These are phyloP conservation scores for Leptographium flavum DNA, from an alignment of 2,329 filamentous ascomycete genomes.

Conservation along the genomic window DNA sequence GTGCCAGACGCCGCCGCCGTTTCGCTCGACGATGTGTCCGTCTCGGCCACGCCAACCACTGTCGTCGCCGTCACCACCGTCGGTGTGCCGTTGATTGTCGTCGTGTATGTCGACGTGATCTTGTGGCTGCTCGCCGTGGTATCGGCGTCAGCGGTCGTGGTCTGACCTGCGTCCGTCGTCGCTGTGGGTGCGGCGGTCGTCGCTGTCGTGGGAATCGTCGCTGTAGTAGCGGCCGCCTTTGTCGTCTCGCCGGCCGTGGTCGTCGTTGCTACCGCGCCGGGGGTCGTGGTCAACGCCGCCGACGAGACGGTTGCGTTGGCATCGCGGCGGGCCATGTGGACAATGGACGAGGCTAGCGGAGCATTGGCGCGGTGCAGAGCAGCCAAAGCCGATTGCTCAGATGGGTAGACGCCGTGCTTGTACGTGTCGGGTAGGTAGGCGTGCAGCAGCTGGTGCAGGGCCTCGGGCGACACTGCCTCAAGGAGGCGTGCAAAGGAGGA, in stretches of 20 bases:
- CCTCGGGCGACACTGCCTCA: conserved; percentile 13
- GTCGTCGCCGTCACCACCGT: conserved; percentile 34
- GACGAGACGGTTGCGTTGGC: conserved; percentile 11
- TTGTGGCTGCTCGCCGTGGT: not conserved
- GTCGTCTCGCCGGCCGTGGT: not conserved
- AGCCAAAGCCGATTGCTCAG: conserved; percentile 49
- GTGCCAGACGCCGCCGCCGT: conserved; percentile 14
- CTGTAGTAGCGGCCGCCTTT: conserved; percentile 8
- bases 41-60: conserved; percentile 28
- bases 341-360: conserved; percentile 45
- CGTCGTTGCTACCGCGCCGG: not conserved
- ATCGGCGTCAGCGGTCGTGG: not conserved
- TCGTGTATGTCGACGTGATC: conserved; percentile 25
- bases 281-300: conserved; percentile 14
- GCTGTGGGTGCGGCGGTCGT: not conserved
- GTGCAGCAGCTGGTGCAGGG: conserved; percentile 54
- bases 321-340: conserved; percentile 51
- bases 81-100: conserved; percentile 30
- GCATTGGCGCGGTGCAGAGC: conserved; percentile 47
- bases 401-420: conserved; percentile 53
- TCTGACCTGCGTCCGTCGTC: not conserved
- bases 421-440: conserved; percentile 47
- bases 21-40: conserved; percentile 5
- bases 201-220: conserved; percentile 6
- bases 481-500: conserved; percentile 11